Base-by-base conservation (phyloP, 2,329 filamentous ascomycete species). In the Trichoderma breve region DNA sequence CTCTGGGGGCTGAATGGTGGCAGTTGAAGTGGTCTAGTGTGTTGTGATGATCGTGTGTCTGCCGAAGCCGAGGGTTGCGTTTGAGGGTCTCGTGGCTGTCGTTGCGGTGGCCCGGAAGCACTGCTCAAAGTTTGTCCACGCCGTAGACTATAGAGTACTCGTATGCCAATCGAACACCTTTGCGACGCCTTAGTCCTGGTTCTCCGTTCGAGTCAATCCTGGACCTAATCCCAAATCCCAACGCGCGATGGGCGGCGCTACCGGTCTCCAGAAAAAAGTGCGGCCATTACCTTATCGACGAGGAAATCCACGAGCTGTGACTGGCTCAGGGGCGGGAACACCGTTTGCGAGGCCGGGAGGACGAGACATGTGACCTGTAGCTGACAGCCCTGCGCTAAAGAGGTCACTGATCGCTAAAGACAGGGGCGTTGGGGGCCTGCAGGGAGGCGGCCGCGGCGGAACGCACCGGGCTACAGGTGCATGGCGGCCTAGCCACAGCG, bases 1-100 rank as follows among this genome's bases (percentile, higher is more conserved):
- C 67, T 74, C 74, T 67, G 72, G 73, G 66, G 77, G 64, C 73
- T 76, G 75, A 83, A 83, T 83, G 77, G 77, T 83, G 79, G 73
- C 74, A 76, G 4, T 32, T 32, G 55, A 30, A 24, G 24, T 34
- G 57, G 47, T 60, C 4, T 34, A 11, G 57, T 32, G 9, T 32
- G n/a, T 7, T 64, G 24, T 18, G 26, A 26, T 43, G 34, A 3
- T 70, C 30, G 14, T 21, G 47, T 61, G 39, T 4, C 30, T 11
- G 55, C 18, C 32, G 60, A 18, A 32, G 39, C 32, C 47, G 47
- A 57, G 15, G 24, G 30, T 47, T 43, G 57, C 26, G 47, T 39
- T 51, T 7, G 58, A 43, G 39, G 68, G 68, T 64, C 68, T 57
- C 60, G 66, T 70, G 66, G 39, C 28, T 62, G 32, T 30, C 28